Base-by-base conservation (phyloP, 1,139 yeast species). In the Pichia sp. region DNA sequence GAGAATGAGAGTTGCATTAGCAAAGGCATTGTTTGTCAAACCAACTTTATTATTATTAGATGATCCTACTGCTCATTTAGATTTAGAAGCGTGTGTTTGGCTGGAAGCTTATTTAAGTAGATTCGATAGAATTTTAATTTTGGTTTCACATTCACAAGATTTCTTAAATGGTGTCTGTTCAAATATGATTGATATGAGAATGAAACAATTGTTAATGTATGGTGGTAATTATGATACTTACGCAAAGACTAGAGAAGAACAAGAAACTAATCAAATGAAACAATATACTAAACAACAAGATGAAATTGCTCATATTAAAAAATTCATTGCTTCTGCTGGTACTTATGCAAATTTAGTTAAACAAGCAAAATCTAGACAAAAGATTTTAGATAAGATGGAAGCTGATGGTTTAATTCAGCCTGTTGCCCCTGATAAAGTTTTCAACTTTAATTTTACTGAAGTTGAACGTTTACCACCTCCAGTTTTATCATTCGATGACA, bases 221-320 rank as follows among this genome's bases (percentile, higher is more conserved):
- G 98, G 98, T 83, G 99, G 99, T 85, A 95, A 93, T 79, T 95
- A 91, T 79, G 99, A 95, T 72, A 83, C 97, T 46, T 93, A 93
- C 70, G 82, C 84, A 70, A 91, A 93, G 81, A 95, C 99, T 54
- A 85, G 98, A 77, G 67, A 81, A 52, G 99, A 93, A 79, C 76
- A 79, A 77, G 99, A 95, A 75, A 85, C 95, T 61, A 93, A 93
- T 73, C 99, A 93, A 80, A 93, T 87, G 96, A 95, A 93, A 77
- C 96, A 90, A 72, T 93, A 93, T 75, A 72, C 75, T 67, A 95
- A 93, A 75, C 98, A 93, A 79, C 99, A 95, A 77, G 99, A 95
- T 74, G 99, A 93, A 81, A 93, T 95, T 69, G 90, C 84, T 45
- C 99, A 93, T 73, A 95, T 95, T 73, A 95, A 93, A 80, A 93